phyloP scores from a whole-genome alignment of 495 filamentous ascomycete genomes.

The Poronia punctata region DNA sequence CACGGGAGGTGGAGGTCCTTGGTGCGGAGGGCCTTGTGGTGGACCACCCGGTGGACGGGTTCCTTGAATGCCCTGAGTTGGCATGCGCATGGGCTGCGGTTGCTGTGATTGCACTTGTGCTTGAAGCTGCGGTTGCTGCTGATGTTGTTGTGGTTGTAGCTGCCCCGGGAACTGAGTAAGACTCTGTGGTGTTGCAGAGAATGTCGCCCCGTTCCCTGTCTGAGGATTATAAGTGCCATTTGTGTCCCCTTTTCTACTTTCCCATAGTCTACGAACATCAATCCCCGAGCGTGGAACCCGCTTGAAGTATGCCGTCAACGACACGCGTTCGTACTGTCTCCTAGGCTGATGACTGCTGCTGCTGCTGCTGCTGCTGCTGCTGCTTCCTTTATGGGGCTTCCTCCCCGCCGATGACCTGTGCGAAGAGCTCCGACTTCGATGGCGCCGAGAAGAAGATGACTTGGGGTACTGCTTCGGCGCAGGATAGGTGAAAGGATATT shows the following conservation, averaged over 20 bases:
- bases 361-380: constrained; percentile 3
- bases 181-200: constrained; percentile 1
- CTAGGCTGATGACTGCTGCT: no score
- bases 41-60: background rate
- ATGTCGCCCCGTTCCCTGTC: background rate
- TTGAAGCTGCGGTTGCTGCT: no score
- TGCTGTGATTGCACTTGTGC: background rate
- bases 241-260: constrained; percentile 8
- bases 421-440: background rate
- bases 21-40: background rate
- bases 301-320: constrained; percentile 34
- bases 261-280: constrained; percentile 19
- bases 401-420: constrained; percentile 4
- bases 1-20: background rate
- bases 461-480: background rate
- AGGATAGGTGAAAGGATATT: background rate
- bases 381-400: constrained; percentile 6
- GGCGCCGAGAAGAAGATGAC: background rate
- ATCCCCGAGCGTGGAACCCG: constrained; percentile 19
- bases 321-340: constrained; percentile 26
- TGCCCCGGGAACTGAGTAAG: background rate
- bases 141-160: background rate
- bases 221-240: background rate
- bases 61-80: background rate
- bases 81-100: background rate